phyloP scores from a whole-genome alignment of 129 eudicot genomes.

The Centaurea solstitialis region DNA sequence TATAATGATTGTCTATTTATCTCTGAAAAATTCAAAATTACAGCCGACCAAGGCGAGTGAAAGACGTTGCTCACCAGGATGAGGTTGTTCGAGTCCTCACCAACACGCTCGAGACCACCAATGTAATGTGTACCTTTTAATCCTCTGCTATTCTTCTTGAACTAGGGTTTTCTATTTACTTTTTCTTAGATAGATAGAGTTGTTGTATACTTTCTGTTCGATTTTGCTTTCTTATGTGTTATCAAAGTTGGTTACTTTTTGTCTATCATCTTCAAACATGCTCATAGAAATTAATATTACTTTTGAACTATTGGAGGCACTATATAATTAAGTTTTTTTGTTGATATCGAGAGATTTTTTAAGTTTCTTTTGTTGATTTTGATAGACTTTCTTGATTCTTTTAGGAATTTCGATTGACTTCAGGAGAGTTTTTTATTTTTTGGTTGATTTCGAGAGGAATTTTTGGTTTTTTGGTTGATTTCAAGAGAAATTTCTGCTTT shows the following conservation, averaged over 20 bases:
- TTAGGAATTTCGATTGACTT: too few species aligned
- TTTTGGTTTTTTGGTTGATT: too few species aligned
- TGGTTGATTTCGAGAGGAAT: too few species aligned
- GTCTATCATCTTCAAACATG: background rate
- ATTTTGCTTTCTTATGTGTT: background rate
- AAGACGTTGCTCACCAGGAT: constrained; percentile 98
- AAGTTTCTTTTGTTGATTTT: too few species aligned
- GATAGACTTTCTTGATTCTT: too few species aligned
- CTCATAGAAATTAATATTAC: background rate
- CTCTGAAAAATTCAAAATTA: background rate
- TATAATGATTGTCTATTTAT: background rate
- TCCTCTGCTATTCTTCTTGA: background rate
- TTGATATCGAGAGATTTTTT: too few species aligned
- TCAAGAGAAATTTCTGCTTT: too few species aligned
- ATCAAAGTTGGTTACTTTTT: background rate
- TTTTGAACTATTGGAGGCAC: background rate
- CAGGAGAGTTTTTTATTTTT: too few species aligned
- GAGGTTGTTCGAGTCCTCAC: constrained; percentile 96
- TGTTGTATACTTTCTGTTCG: background rate
- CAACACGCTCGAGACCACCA: constrained; percentile 89
- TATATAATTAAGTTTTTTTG: too few species aligned
- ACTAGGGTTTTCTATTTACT: constrained; percentile 6
- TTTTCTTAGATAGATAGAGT: background rate
- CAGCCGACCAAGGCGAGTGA: constrained; percentile 97
- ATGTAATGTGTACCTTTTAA: constrained; percentile 37